Conservation (phyloP, 169 alveolate genomes). For the Eimeria mitis region DNA sequence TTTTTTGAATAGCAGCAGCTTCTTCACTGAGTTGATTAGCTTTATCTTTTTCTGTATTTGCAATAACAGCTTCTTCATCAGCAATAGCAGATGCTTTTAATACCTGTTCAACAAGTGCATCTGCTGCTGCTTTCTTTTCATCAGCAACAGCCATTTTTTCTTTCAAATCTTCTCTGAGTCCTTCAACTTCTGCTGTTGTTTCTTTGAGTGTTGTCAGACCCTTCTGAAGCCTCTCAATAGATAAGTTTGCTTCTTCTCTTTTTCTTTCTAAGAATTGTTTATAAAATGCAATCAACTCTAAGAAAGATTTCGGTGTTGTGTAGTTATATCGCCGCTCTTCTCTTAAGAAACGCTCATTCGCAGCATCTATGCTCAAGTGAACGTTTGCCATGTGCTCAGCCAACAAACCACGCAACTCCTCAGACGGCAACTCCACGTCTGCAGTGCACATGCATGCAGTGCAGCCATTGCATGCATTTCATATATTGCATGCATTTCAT, state of each 20-base stretch:
- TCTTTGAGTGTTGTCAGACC: constrained; percentile 94
- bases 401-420: constrained; percentile 89
- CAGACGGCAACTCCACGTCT: constrained; percentile 85
- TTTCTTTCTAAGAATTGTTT: constrained; percentile 92
- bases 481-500: background rate
- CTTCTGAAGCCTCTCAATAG: constrained; percentile 92
- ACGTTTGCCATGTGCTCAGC: constrained; percentile 97
- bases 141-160: constrained; percentile 95
- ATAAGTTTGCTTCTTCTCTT: constrained; percentile 89
- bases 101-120: constrained; percentile 94
- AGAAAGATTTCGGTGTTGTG: constrained; percentile 98
- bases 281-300: constrained; percentile 97
- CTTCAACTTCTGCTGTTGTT: constrained; percentile 94
- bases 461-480: background rate
- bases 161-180: constrained; percentile 94
- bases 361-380: constrained; percentile 96
- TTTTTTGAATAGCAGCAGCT: constrained; percentile 92
- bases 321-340: constrained; percentile 97
- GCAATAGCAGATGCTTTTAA: constrained; percentile 96
- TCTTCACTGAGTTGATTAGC: constrained; percentile 92
- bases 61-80: constrained; percentile 95
- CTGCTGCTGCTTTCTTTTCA: constrained; percentile 93
- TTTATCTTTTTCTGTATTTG: constrained; percentile 93
- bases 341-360: constrained; percentile 92
- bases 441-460: background rate